These are phyloP conservation scores for Xenosphaeropsis pyriputrescens DNA, from an alignment of 2,329 filamentous ascomycete genomes.

Conservation along the genomic window DNA sequence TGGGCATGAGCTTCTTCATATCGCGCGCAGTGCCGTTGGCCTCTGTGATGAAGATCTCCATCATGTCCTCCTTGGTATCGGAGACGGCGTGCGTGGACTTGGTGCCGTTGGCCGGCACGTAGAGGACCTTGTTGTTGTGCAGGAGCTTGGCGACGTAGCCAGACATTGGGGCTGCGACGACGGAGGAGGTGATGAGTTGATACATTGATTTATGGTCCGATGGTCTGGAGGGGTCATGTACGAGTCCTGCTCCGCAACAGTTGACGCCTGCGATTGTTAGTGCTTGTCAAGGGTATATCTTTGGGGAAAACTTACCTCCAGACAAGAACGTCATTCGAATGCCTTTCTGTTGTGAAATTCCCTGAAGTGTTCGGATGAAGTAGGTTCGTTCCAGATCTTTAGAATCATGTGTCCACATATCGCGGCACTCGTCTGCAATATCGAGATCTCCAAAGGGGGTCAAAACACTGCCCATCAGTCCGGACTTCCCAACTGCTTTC, in stretches of 20 bases:
- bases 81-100: constrained; percentile 51
- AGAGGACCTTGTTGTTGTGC: constrained; percentile 88
- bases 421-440: constrained; percentile 82
- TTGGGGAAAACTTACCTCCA: constrained; percentile 41
- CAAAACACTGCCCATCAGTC: constrained; percentile 87
- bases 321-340: constrained; percentile 95
- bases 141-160: constrained; percentile 84
- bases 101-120: constrained; percentile 80
- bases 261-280: constrained; percentile 49
- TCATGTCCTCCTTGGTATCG: constrained; percentile 99
- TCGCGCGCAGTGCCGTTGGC: constrained; percentile 73
- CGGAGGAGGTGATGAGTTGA: constrained; percentile 83
- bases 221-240: constrained; percentile 86
- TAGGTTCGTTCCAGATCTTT: constrained; percentile 97
- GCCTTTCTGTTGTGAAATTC: constrained; percentile 88
- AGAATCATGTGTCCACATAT: constrained; percentile 96
- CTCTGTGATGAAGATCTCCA: constrained; percentile 97
- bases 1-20: constrained; percentile 81
- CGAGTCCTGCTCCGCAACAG: constrained; percentile 77
- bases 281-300: constrained; percentile 5
- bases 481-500: constrained; percentile 88
- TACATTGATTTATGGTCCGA: constrained; percentile 99
- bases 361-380: constrained; percentile 86
- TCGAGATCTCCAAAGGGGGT: constrained; percentile 96
- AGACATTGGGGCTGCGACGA: constrained; percentile 78